Evolutionary conservation across 805 yeast genomes (phyloP), one percentile per base, ranked within the genome.

Genomic region (Candida boidinii): DNA sequence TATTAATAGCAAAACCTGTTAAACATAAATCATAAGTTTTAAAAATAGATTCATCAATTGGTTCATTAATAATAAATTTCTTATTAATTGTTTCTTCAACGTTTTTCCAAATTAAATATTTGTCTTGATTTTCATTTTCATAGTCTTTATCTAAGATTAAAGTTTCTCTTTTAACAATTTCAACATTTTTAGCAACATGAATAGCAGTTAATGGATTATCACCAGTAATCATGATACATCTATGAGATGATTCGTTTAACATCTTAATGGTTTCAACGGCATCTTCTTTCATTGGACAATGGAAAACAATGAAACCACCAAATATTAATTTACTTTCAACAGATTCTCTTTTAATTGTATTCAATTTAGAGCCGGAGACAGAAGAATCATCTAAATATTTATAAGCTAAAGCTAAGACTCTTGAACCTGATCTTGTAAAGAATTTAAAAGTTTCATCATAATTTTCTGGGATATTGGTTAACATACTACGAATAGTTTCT

Each of bases 171-270:
- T 81, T 82, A 38, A 87, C 80, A 51, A 92, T 92, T 14, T 68
- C 80, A 38, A 92, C 97, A 59, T 86, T 95, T 47, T 79, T 78
- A 16, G 97, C 97, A 46, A 92, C 98, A 55, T 90, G 96, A 39
- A 92, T 92, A 21, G 98, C 98, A 44, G 98, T 92, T 53, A 92
- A 73, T 25, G 98, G 96, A 58, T 90, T 92, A 61, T 92, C 98
- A 68, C 98, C 98, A 30, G 98, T 92, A 46, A 92, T 92, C 98
- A 92, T 92, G 27, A 92, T 76, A 55, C 86, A 84, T 54, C 98
- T 86, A 58, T 92, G 98, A 34, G 90, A 76, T 1, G 96, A 87
- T 53, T 86, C 94, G 59, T 86, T 90, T 58, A 92, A 70, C 96
- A 87, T 90, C 50, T 75, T 68, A 45, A 92, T 78, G 26, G 95